Percentiles rank a stretch among this genome's conserved stretches.
Evolutionary conservation across 495 filamentous ascomycete genomes (phyloP).

Genomic region (Penicillium chermesinum): DNA sequence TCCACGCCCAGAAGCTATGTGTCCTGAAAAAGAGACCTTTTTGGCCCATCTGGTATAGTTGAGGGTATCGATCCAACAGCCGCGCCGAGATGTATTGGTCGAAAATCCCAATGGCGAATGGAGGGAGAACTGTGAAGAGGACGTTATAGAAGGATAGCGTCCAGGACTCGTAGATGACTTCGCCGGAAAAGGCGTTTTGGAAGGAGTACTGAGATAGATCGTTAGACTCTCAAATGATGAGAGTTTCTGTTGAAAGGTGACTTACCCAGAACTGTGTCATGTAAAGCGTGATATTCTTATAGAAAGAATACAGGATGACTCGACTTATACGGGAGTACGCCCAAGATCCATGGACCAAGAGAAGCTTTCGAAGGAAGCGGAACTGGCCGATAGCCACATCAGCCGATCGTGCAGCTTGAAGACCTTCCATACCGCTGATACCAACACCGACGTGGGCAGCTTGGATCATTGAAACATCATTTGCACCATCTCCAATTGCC

Average conservation of each 20-base stretch:
- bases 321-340: conserved; percentile 96
- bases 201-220: conserved; percentile 70
- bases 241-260: conserved; percentile 1
- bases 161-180: conserved; percentile 99
- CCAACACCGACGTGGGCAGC: conserved; percentile 97
- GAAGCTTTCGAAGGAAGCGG: conserved; percentile 88
- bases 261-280: conserved; percentile 99
- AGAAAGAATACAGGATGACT: conserved; percentile 96
- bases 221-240: conserved; percentile 27
- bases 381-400: conserved; percentile 97
- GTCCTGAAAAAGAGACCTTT: conserved; percentile 88
- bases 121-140: conserved; percentile 92
- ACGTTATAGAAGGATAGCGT: conserved; percentile 99
- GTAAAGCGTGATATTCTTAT: conserved; percentile 98
- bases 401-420: conserved; percentile 95
- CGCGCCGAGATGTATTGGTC: conserved; percentile 97
- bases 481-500: conserved; percentile 96
- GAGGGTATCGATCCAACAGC: conserved; percentile 94
- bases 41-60: conserved; percentile 90
- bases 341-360: conserved; percentile 96
- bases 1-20: conserved; percentile 88
- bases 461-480: conserved; percentile 99
- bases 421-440: conserved; percentile 95
- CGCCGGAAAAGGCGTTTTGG: conserved; percentile 95
- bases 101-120: conserved; percentile 92